A percentile compares a stretch with the other conserved stretches of the same genome.
Evolutionary conservation across 305 asterid species (phyloP).

Genomic region (Fraxinus nigra): DNA sequence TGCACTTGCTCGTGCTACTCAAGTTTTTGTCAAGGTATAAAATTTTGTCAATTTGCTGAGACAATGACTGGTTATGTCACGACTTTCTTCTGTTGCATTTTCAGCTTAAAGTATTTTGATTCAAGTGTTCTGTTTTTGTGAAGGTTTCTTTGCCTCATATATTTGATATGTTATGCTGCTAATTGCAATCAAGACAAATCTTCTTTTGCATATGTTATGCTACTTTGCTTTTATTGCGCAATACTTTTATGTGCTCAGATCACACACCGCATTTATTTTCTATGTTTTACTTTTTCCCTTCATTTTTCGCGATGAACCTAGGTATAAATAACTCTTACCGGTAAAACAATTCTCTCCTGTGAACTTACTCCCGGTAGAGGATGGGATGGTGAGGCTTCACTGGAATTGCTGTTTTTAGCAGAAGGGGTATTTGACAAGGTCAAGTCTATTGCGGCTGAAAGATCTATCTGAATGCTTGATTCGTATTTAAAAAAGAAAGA

Average conservation of each 20-base stretch:
- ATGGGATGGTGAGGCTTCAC: background rate
- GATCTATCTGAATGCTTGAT: background rate
- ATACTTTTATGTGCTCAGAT: background rate
- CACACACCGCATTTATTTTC: background rate
- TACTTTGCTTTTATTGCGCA: background rate
- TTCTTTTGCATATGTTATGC: background rate
- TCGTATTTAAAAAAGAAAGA: background rate
- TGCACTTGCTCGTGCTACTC: slow-evolving; percentile 94
- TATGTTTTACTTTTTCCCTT: background rate
- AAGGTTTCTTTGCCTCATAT: background rate
- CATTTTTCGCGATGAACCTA: background rate
- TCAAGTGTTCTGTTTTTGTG: background rate
- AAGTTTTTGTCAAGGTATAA: slow-evolving; percentile 84
- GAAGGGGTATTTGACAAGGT: background rate
- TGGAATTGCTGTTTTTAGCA: background rate
- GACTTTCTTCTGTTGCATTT: background rate
- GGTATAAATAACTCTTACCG: background rate
- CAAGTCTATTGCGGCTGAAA: background rate
- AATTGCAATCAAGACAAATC: background rate
- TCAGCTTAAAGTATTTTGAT: background rate
- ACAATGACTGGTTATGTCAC: background rate
- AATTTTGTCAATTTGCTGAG: background rate
- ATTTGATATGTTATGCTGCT: background rate
- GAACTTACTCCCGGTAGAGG: background rate
- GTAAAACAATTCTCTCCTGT: background rate